Base-by-base conservation (phyloP, 1,284 basidiomycete species). In the Moesziomyces parantarcticus region DNA sequence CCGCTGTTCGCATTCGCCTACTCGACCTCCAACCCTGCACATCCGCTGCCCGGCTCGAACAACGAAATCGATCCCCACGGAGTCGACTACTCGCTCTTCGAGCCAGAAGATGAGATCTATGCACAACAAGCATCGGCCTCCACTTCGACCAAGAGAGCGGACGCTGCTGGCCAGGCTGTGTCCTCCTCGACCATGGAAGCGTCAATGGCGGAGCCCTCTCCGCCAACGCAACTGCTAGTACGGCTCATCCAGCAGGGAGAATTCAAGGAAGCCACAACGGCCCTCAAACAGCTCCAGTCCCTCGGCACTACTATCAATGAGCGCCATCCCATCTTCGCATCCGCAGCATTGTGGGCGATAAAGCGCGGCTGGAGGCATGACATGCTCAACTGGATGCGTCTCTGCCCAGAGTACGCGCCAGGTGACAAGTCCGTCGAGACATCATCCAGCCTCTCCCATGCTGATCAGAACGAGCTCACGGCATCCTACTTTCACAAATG, bases 81-180 rank as follows among this genome's bases (percentile, higher is more conserved):
- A 41, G 68, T 80, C 44, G 78, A 80, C 54, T 78, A 74, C 40
- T 67, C 55, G 13, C 68, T 80, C 16, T 80, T 80, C 45, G 78
- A 80, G 45, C 11, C 50, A 0, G 58, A 72, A 22, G 61, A 71
- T n/a, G 50, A 54, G 1, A 18, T 40, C 1, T 60, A 66, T n/a
- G 47, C 18, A 9, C 63, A 70, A 18, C 36, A 69, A 21, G 49
- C 51, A 18, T 43, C 60, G 4, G 34, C 62, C 0, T 48, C 55
- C 1, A 21, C 48, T 11, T 34, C 42, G 10, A 7, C 14, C n/a
- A 21, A 46, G 7, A 32, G 40, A 0, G 14, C 43, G 9, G 14
- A 0, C 5, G 1, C 5, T 20, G 14, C 23, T 1, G 36, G 42
- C 3, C 54, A 57, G 7, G 41, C 18, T n/a, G 36, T 16, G 46